Percentiles rank a stretch among this genome's conserved stretches.
phyloP scores from a whole-genome alignment of 2,329 filamentous ascomycete genomes.

The Cladophialophora exuberans region DNA sequence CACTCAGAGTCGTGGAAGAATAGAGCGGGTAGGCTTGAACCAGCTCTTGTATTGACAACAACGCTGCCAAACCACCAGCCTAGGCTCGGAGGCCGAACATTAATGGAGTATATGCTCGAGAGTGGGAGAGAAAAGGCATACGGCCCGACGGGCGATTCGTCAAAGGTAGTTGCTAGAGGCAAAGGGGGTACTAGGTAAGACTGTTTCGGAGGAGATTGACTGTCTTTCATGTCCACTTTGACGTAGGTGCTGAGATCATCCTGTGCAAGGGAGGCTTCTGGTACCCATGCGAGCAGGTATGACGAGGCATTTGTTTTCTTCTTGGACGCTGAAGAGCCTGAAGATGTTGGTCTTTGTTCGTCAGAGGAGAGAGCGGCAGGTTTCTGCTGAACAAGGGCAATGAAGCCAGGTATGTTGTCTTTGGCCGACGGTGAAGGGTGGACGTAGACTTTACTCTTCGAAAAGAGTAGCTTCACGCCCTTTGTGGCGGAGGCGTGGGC shows the following conservation, averaged over 20 bases:
- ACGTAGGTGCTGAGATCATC: conserved; percentile 87
- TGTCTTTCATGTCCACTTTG: conserved; percentile 88
- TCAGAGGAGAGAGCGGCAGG: conserved; percentile 35
- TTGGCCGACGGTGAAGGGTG: conserved; percentile 91
- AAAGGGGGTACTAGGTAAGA: conserved; percentile 90
- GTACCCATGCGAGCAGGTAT: conserved; percentile 88
- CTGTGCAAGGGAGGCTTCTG: conserved; percentile 78
- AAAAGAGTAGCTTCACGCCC: conserved; percentile 91
- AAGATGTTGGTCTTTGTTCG: conserved; percentile 44
- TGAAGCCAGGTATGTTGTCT: conserved; percentile 93
- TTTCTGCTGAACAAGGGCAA: conserved; percentile 92
- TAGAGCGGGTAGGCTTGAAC: conserved; percentile 90
- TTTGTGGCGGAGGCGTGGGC: conserved; percentile 74
- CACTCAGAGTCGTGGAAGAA: conserved; percentile 99
- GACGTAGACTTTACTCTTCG: conserved; percentile 99
- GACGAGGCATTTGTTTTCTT: conserved; percentile 58
- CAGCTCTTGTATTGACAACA: conserved; percentile 86
- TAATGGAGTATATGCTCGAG: conserved; percentile 84
- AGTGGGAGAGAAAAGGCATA: conserved; percentile 93
- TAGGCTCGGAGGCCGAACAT: conserved; percentile 86
- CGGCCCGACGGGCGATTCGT: conserved; percentile 67
- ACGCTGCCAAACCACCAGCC: conserved; percentile 99
- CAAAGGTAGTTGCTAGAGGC: conserved; percentile 77
- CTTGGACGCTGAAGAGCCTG: conserved; percentile 42
- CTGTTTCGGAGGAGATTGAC: conserved; percentile 78